Percentiles rank a stretch among this genome's conserved stretches.
Evolutionary conservation across 202 grass and related monocot species (phyloP).

Genomic region (Brachypodium distachyon): DNA sequence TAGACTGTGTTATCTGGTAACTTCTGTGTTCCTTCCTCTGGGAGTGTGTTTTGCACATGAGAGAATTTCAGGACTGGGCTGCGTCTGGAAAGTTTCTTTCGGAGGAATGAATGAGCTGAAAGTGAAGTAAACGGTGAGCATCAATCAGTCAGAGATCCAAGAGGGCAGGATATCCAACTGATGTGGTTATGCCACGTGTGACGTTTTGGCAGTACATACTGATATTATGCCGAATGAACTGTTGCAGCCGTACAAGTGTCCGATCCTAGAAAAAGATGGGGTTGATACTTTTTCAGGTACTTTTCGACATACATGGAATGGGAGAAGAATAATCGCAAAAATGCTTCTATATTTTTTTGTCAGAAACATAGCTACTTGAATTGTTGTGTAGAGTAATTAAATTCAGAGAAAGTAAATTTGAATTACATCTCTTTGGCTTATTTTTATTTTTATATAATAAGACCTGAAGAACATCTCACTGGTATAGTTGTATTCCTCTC

Average conservation of each 20-base stretch:
- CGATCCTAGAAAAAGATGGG: background rate
- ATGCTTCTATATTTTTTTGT: background rate
- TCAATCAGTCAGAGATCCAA: background rate
- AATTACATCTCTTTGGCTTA: background rate
- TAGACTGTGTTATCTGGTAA: background rate
- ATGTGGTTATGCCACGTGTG: background rate
- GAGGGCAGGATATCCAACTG: background rate
- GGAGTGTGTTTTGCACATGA: background rate
- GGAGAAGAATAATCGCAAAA: background rate
- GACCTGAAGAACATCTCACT: background rate
- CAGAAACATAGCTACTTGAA: background rate
- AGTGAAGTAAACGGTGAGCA: slow-evolving; percentile 1
- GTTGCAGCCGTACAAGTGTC: slow-evolving; percentile 12
- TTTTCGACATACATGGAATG: background rate
- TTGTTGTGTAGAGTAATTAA: background rate
- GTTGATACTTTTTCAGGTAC: background rate
- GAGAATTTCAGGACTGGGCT: background rate
- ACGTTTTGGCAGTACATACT: background rate
- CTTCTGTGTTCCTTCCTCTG: background rate
- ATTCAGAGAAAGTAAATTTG: background rate
- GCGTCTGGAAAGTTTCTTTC: background rate
- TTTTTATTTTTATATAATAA: background rate
- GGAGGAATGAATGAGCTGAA: slow-evolving; percentile 9
- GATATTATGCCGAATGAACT: background rate
- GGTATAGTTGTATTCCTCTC: background rate